phyloP scores from a whole-genome alignment of 768 basidiomycete genomes.

The Tulasnella sp. region DNA sequence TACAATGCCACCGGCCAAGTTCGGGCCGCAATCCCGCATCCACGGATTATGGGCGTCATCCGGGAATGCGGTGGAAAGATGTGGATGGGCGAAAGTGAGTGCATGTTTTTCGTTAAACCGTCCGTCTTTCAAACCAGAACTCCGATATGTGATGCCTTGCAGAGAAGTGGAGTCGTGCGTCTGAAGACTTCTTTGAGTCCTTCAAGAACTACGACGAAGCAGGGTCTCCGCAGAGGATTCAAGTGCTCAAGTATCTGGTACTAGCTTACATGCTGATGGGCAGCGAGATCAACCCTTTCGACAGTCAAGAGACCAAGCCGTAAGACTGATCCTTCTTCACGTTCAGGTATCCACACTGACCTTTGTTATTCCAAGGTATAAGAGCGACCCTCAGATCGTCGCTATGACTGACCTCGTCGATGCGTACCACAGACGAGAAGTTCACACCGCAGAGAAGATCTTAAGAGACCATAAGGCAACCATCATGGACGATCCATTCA shows the following conservation, averaged over 20 bases:
- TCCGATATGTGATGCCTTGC: constrained; percentile 2
- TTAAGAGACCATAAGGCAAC: constrained; percentile 85
- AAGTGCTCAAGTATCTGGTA: constrained; percentile 96
- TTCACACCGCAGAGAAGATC: constrained; percentile 95
- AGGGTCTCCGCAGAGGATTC: constrained; percentile 90
- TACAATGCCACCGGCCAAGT: constrained; percentile 92
- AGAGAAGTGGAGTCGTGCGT: constrained; percentile 96
- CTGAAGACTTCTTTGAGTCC: constrained; percentile 97
- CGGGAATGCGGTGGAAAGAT: constrained; percentile 99
- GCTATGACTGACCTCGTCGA: constrained; percentile 97
- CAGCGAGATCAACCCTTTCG: constrained; percentile 97
- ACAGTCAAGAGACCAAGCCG: constrained; percentile 99
- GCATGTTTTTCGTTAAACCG: not conserved
- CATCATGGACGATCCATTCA: constrained; percentile 94
- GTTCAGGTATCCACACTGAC: not conserved
- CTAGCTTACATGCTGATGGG: constrained; percentile 97
- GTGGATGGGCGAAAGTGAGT: constrained; percentile 99
- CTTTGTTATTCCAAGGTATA: constrained; percentile 54
- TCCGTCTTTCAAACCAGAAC: not conserved
- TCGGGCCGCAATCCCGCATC: constrained; percentile 94
- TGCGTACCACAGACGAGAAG: constrained; percentile 92
- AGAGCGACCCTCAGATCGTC: constrained; percentile 89
- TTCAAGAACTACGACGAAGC: constrained; percentile 99
- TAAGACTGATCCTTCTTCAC: constrained; percentile 32
- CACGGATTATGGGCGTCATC: constrained; percentile 97